Evolutionary conservation across 306 rosid species (phyloP).

Genomic region (Senna siamea): DNA sequence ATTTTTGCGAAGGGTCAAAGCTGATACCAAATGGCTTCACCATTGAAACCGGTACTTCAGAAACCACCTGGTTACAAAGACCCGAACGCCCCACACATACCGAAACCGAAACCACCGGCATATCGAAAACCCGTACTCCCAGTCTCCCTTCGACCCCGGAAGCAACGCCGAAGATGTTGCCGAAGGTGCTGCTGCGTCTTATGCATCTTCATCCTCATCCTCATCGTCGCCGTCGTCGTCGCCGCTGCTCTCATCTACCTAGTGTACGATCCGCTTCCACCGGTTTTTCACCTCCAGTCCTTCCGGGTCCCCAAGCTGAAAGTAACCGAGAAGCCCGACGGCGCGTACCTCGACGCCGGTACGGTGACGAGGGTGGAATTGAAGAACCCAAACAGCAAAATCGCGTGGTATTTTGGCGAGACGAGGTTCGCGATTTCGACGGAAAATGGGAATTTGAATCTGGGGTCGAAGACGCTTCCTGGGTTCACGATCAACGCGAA

Average conservation of each 20-base stretch:
- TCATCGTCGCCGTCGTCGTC: slow-evolving; percentile 38
- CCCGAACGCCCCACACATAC: slow-evolving; percentile 29
- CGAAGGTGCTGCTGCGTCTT: slow-evolving; percentile 56
- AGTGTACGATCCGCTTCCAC: slow-evolving; percentile 59
- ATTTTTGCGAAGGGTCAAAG: neutral
- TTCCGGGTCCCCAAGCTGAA: slow-evolving; percentile 55
- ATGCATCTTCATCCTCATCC: slow-evolving; percentile 48
- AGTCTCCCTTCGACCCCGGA: neutral
- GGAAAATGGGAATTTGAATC: slow-evolving; percentile 21
- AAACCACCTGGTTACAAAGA: slow-evolving; percentile 77
- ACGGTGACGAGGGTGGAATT: slow-evolving; percentile 54
- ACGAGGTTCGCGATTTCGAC: slow-evolving; percentile 23
- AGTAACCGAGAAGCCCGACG: slow-evolving; percentile 47
- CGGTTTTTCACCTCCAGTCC: slow-evolving; percentile 60
- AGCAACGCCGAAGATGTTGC: slow-evolving; percentile 32
- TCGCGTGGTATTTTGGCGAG: slow-evolving; percentile 45
- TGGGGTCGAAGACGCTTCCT: slow-evolving; percentile 38
- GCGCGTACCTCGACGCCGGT: slow-evolving; percentile 52
- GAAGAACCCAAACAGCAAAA: slow-evolving; percentile 55
- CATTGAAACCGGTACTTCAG: slow-evolving; percentile 54
- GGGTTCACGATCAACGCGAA: slow-evolving; percentile 46
- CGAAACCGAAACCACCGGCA: slow-evolving; percentile 29
- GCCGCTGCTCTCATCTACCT: slow-evolving; percentile 60
- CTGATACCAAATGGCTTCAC: slow-evolving; percentile 44
- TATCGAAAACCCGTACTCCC: slow-evolving; percentile 38